phyloP scores from a whole-genome alignment of 208 protist species.

The Wallacemonas sp. region DNA sequence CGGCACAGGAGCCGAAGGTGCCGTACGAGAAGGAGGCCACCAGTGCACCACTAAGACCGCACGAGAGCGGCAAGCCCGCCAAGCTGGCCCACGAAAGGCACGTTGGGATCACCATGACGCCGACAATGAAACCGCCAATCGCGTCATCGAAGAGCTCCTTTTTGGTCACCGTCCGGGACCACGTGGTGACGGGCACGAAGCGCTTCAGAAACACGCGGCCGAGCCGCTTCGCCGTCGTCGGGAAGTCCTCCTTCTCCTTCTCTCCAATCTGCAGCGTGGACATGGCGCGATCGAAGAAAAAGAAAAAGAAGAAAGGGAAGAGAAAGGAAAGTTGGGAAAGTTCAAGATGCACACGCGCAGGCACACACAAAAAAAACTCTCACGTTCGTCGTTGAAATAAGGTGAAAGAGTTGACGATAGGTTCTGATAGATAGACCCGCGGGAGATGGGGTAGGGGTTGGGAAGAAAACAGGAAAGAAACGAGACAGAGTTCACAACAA shows the following conservation, averaged over 20 bases:
- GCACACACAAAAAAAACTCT: too few relatives aligned
- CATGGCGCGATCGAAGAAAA: conserved; percentile 10
- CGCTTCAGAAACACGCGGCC: conserved; percentile 23
- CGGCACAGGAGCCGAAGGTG: conserved; percentile 48
- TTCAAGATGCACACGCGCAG: too few relatives aligned
- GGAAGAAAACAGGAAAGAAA: background rate
- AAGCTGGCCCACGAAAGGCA: conserved; percentile 54
- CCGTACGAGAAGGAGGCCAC: conserved; percentile 49
- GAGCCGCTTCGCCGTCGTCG: background rate
- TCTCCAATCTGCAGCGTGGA: background rate
- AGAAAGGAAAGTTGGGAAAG: conserved; percentile 1
- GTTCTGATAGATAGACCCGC: too few relatives aligned
- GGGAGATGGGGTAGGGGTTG: background rate
- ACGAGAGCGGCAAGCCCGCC: conserved; percentile 38
- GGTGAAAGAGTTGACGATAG: too few relatives aligned
- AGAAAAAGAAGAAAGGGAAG: conserved; percentile 9
- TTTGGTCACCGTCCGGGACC: conserved; percentile 32
- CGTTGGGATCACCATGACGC: conserved; percentile 60
- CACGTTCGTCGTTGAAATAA: too few relatives aligned
- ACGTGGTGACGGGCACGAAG: conserved; percentile 43
- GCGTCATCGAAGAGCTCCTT: conserved; percentile 25
- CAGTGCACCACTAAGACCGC: conserved; percentile 44
- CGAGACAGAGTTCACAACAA: background rate
- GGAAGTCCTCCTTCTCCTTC: conserved; percentile 15
- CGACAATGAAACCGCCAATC: conserved; percentile 52